Base-by-base conservation (phyloP, 2,329 filamentous ascomycete genomes). In the Colletotrichum incanum region DNA sequence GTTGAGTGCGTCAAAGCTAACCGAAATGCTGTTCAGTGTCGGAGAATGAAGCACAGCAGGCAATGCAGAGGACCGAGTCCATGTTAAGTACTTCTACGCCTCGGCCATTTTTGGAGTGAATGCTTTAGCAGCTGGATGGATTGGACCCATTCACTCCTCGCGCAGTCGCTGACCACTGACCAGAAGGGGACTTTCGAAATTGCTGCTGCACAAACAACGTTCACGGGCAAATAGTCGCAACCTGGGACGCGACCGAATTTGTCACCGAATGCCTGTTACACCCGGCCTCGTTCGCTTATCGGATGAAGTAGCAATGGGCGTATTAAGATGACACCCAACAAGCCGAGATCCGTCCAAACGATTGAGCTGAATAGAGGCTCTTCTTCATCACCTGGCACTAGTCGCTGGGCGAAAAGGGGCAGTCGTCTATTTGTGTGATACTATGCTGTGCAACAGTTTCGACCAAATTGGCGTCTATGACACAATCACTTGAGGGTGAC, bases 51-150 rank as follows among this genome's bases (percentile, higher is more conserved):
- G 18, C 20, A 20, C 3, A 45, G 28, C 3, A 9, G 20, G 28
- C 9, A 1, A 0, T 5, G 6, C 18, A 1, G 31, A n/a, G 28
- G 16, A 12, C 3, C 8, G 16, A 12, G 16, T 28, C 14, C 7
- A 52, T 6, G 18, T 28, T 52, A 28, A 28, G 16, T 18, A 8
- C 3, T 1, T 28, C 18, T 3, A 18, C 8, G 14, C 12, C 4
- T 28, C 14, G 26, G 14, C 28, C 14, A 12, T 9, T 9, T 16
- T 14, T 16, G 9, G 20, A 54, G 28, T 54, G 50, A 34, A 34
- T 54, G 2, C 41, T 43, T 43, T 2, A 43, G 34, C 34, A 37
- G 9, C 12, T n/a, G 4, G 18, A 12, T 5, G 7, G 28, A 3
- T 9, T 31, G 5, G 14, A 34, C 28, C 8, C 5, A 5, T 34